These are phyloP conservation scores for Suillus subaureus DNA, from an alignment of 768 basidiomycete species.

Conservation along the genomic window DNA sequence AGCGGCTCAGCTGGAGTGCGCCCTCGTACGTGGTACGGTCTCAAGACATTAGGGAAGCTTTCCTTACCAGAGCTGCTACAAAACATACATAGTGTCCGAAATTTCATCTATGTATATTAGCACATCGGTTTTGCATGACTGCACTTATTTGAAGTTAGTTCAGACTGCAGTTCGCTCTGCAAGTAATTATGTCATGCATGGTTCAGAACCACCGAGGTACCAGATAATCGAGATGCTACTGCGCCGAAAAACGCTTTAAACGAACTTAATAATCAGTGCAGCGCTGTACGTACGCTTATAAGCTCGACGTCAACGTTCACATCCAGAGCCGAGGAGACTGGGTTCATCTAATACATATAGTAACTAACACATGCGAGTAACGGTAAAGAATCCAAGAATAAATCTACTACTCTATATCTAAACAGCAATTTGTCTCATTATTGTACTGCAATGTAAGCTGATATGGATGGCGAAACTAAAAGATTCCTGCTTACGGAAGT, in stretches of 20 bases:
- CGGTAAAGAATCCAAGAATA: background rate
- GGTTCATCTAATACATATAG: background rate
- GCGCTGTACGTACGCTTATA: too few relatives aligned
- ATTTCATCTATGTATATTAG: background rate
- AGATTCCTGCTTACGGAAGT: background rate
- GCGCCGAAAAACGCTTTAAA: too few relatives aligned
- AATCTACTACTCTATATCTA: background rate
- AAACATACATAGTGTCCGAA: background rate
- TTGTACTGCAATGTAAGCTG: background rate
- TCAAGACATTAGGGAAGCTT: constrained; percentile 23
- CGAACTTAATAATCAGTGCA: too few relatives aligned
- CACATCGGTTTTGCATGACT: too few relatives aligned
- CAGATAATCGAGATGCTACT: too few relatives aligned
- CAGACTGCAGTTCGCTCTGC: too few relatives aligned
- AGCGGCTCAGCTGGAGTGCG: constrained; percentile 32
- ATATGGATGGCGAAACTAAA: too few relatives aligned
- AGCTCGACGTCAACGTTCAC: too few relatives aligned
- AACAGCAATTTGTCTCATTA: background rate
- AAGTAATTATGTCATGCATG: too few relatives aligned
- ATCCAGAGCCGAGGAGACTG: too few relatives aligned
- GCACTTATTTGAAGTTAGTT: too few relatives aligned
- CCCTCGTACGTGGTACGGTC: constrained; percentile 16
- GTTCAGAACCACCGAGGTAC: too few relatives aligned
- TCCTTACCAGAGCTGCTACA: constrained; percentile 40
- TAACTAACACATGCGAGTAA: background rate